Evolutionary conservation across 2,329 filamentous ascomycete species (phyloP), one percentile per base, ranked within the genome.

Genomic region (Coniosporium tulheliwenetii): DNA sequence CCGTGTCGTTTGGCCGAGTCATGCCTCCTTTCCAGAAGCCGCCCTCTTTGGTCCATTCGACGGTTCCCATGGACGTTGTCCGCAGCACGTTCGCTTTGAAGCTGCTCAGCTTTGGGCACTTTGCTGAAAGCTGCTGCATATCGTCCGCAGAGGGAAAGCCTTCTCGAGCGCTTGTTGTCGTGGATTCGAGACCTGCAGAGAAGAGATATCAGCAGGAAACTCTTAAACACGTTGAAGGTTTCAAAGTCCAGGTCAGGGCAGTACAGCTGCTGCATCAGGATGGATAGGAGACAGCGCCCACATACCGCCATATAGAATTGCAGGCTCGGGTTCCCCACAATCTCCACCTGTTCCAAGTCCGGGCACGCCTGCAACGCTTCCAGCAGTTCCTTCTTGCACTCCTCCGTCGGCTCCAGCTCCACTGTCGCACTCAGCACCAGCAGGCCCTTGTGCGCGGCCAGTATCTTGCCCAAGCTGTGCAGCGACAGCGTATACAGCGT

Each of bases 401-500:
- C 46, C 41, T 57, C 56, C 2, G 50, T 54, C 8, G 54, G 50
- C 44, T 61, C 58, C 3, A 62, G 48, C 16, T 58, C 52, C 0
- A 65, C 43, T 14, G 59, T 62, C 2, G 55, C 45, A 39, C 55
- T 58, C 35, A 66, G 39, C 8, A 65, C 56, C 52, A 62, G 56
- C 7, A 66, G 38, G 4, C 54, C 51, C 39, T 52, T 55, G 45
- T 64, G 59, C 38, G 45, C 49, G n/a, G 47, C 49, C 14, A 65
- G 39, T 2, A 67, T 47, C 26, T 47, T 50, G 26, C 45, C 44
- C 30, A 66, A 47, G 13, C 63, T 54, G 29, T 50, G 46, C 5
- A 55, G 36, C 7, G 49, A 53, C 4, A 68, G 37, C 1, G 60
- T 62, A 45, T 65, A 67, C 36, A 67, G 47, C 8, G 62, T 65